phyloP scores from a whole-genome alignment of 805 yeast species.

The Nakazawaea populi region DNA sequence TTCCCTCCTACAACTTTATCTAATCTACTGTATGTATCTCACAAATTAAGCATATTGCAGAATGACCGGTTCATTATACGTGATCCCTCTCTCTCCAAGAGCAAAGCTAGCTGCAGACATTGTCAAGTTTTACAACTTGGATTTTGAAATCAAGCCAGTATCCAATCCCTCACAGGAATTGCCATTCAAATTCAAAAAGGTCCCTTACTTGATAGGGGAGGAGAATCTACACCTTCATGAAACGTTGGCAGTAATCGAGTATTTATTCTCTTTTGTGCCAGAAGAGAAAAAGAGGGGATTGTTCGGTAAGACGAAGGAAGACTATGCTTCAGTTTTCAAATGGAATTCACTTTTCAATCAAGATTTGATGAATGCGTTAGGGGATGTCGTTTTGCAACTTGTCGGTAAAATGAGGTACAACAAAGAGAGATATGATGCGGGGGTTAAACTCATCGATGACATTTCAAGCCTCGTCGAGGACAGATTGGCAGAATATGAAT shows the following conservation, averaged over 20 bases:
- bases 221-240: constrained; percentile 70
- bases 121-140: constrained; percentile 52
- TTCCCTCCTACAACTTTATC: too few species aligned
- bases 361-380: constrained; percentile 49
- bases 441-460: constrained; percentile 28
- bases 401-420: constrained; percentile 67
- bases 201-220: constrained; percentile 67
- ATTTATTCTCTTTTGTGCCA: constrained; percentile 39
- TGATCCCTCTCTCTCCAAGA: too few species aligned
- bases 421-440: constrained; percentile 47
- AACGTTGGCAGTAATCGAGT: constrained; percentile 28
- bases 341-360: constrained; percentile 76
- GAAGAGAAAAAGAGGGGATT: constrained; percentile 27
- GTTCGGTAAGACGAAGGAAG: constrained; percentile 56
- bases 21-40: too few species aligned
- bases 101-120: too few species aligned
- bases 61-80: too few species aligned
- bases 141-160: constrained; percentile 45
- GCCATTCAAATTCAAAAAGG: constrained; percentile 32
- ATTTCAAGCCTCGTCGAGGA: constrained; percentile 39
- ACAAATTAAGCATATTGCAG: too few species aligned
- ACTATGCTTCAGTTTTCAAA: constrained; percentile 60
- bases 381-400: constrained; percentile 51
- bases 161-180: constrained; percentile 34
- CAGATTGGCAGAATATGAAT: constrained; percentile 60